Evolutionary conservation across 306 rosid genomes (phyloP), one percentile per base, ranked within the genome.

Genomic region (Malus sieversii): DNA sequence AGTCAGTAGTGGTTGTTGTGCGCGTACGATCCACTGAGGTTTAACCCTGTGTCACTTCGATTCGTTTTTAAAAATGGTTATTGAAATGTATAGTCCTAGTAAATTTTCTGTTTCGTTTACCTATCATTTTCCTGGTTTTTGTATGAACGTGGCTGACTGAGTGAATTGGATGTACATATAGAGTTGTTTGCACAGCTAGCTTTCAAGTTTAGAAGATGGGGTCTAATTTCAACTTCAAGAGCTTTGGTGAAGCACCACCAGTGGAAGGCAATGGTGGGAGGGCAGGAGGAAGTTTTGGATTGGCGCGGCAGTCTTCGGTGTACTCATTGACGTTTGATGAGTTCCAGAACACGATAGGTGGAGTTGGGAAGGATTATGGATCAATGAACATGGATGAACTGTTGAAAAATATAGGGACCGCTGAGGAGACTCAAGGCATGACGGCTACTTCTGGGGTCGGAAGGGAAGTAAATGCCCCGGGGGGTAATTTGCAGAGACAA

Each of bases 351-450:
- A 87, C 91, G 8, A 40, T 86, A 70, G 92, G 95, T 57, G 92
- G 96, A 32, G 4, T 76, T 60, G 99, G 99, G 13, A 95, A 90
- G 86, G 99, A 95, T 74, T 91, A 89, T 72, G 97, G 97, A 46
- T 95, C 99, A 1, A 92, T 95, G 99, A 95, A 95, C 86, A 95
- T 95, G 99, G 99, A 95, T 81, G 99, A 95, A 71, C 91, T 95
- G 66, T 80, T 95, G 83, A 95, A 90, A 72, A 95, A 86, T 72
- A 90, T 95, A 73, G 88, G 97, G 97, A 89, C 89, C 58, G 99
- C 90, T 58, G 99, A 95, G 77, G 99, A 95, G 78, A 82, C 90
- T 83, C 93, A 92, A 38, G 88, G 81, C 13, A 2, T 89, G 78
- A 52, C 90, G 42, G 74, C 86, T 75, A 66, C 80, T 35, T 63